A percentile compares a stretch with the other conserved stretches of the same genome.
These are phyloP conservation scores for Cadophora sp. DNA, from an alignment of 2,329 filamentous ascomycete genomes.

Conservation along the genomic window DNA sequence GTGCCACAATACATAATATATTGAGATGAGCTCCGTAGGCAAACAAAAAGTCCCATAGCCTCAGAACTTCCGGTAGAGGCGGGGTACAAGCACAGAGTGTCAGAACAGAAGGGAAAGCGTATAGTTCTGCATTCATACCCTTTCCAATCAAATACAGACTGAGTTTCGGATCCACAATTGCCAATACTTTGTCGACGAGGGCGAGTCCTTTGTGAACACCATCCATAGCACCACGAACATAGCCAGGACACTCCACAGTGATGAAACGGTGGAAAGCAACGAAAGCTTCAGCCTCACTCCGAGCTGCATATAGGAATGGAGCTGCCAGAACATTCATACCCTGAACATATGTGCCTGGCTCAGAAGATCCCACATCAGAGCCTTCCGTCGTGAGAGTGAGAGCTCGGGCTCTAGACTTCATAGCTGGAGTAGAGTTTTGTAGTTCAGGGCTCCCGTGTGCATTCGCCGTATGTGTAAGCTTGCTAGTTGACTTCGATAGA, in stretches of 20 bases:
- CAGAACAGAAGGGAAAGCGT: constrained; percentile 93
- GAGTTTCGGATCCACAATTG: constrained; percentile 89
- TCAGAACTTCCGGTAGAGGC: constrained; percentile 88
- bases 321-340: constrained; percentile 99
- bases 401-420: constrained; percentile 58
- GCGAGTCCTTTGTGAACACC: constrained; percentile 92
- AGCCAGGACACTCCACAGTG: constrained; percentile 87
- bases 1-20: constrained; percentile 94
- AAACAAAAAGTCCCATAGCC: constrained; percentile 96
- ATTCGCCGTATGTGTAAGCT: constrained; percentile 36
- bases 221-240: constrained; percentile 95
- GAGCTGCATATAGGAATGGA: constrained; percentile 92
- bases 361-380: constrained; percentile 64
- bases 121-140: constrained; percentile 90
- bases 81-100: constrained; percentile 97
- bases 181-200: constrained; percentile 89
- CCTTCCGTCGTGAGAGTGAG: constrained; percentile 68
- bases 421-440: constrained; percentile 35
- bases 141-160: constrained; percentile 84
- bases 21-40: constrained; percentile 96
- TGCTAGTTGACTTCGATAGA: constrained; percentile 25
- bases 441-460: constrained; percentile 43
- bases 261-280: constrained; percentile 88
- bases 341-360: constrained; percentile 91
- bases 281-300: constrained; percentile 94